Evolutionary conservation across 2,329 filamentous ascomycete species (phyloP).

Genomic region (Fusarium euwallaceae): DNA sequence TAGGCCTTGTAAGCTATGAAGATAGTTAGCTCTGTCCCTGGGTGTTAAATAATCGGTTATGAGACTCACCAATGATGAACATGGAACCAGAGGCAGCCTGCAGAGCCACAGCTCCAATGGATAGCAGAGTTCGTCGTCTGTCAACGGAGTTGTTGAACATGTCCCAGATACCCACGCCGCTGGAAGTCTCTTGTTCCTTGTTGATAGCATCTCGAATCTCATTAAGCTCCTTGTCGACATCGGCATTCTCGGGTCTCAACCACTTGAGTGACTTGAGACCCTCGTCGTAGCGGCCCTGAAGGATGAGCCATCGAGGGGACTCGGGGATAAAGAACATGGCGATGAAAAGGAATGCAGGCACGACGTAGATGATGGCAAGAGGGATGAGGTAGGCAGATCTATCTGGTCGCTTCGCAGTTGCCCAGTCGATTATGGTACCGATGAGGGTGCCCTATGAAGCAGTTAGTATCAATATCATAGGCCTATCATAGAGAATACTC

Average conservation of each 20-base stretch:
- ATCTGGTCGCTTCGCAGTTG: slow-evolving; percentile 37
- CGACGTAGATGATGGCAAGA: slow-evolving; percentile 36
- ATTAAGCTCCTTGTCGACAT: slow-evolving; percentile 26
- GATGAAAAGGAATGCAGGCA: slow-evolving; percentile 26
- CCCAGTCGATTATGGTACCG: slow-evolving; percentile 41
- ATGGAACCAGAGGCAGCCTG: slow-evolving; percentile 41
- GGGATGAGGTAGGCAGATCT: slow-evolving; percentile 40
- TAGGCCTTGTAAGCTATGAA: slow-evolving; percentile 40
- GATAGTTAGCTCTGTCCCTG: fast-evolving
- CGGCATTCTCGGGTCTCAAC: slow-evolving; percentile 21
- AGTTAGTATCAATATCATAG: background rate
- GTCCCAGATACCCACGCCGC: slow-evolving; percentile 27
- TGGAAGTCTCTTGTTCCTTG: slow-evolving; percentile 21
- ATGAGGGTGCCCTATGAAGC: slow-evolving; percentile 31
- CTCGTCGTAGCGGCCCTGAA: slow-evolving; percentile 38
- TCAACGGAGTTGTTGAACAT: slow-evolving; percentile 40
- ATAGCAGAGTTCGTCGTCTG: slow-evolving; percentile 33
- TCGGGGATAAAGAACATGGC: slow-evolving; percentile 38
- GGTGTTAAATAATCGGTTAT: fast-evolving
- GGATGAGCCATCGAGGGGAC: slow-evolving; percentile 40
- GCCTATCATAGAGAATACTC: background rate
- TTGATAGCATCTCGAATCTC: slow-evolving; percentile 37
- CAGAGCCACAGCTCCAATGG: slow-evolving; percentile 29
- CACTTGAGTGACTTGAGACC: slow-evolving; percentile 31
- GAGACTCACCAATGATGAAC: slow-evolving; percentile 42